Percentiles rank a stretch among this genome's conserved stretches.
Conservation (phyloP, 352 stramenopile genomes). For the Hyaloperonospora brassicae region DNA sequence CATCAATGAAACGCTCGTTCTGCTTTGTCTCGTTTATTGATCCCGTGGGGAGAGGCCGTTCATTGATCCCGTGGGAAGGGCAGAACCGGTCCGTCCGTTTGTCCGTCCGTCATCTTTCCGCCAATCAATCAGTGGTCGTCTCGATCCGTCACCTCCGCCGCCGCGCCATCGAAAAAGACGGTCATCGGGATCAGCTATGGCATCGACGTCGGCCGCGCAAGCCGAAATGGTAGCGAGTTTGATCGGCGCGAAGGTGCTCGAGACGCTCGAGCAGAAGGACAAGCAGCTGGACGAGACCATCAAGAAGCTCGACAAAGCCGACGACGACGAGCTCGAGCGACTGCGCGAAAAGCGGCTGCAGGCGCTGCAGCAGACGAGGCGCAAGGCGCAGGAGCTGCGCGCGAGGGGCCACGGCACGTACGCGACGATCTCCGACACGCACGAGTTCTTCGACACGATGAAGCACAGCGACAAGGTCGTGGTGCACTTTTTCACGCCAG, state of each 20-base stretch:
- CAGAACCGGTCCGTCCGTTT: no score
- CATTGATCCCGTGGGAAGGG: no score
- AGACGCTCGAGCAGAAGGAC: slow-evolving; percentile 83
- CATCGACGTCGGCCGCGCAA: slow-evolving; percentile 47
- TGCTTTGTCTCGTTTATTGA: no score
- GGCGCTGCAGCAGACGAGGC: slow-evolving; percentile 66
- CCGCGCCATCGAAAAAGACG: slow-evolving; percentile 2
- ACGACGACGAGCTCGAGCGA: slow-evolving; percentile 86
- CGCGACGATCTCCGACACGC: slow-evolving; percentile 84
- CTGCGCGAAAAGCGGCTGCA: slow-evolving; percentile 72
- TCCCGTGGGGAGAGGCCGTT: no score
- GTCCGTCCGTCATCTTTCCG: neutral
- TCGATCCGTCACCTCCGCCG: slow-evolving; percentile 1
- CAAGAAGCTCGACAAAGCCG: slow-evolving; percentile 71
- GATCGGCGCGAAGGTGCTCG: slow-evolving; percentile 82
- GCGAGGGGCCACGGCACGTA: slow-evolving; percentile 83
- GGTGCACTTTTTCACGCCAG: slow-evolving; percentile 93
- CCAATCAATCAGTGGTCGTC: slow-evolving; percentile 7
- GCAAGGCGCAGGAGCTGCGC: slow-evolving; percentile 65
- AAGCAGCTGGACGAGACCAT: slow-evolving; percentile 80
- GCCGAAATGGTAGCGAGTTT: slow-evolving; percentile 68
- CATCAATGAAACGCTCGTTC: no score
- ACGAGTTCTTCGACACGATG: slow-evolving; percentile 93
- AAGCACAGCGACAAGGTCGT: slow-evolving; percentile 89
- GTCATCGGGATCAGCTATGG: slow-evolving; percentile 23